A percentile compares a stretch with the other conserved stretches of the same genome.
These are phyloP conservation scores for Termitomyces sp. DNA, from an alignment of 768 basidiomycete genomes.

Conservation along the genomic window DNA sequence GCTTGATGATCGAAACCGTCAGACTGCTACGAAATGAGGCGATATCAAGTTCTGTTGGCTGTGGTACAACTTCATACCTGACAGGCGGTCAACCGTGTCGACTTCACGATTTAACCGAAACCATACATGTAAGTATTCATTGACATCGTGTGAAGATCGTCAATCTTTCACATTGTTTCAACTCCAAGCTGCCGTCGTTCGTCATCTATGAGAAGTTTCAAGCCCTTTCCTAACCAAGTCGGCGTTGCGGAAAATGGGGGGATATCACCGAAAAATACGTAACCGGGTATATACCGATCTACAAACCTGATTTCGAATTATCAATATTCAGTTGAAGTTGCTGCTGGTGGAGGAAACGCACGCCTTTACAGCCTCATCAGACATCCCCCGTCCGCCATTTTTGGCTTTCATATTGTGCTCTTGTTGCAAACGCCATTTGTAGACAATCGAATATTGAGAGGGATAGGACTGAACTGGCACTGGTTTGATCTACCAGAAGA, in stretches of 20 bases:
- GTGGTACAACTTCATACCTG: background rate
- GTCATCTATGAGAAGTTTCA: constrained; percentile 56
- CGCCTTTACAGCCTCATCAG: constrained; percentile 71
- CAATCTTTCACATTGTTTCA: constrained; percentile 35
- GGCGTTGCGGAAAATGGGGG: constrained; percentile 17
- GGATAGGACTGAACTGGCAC: constrained; percentile 20
- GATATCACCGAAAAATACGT: constrained; percentile 77
- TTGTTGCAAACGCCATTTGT: constrained; percentile 87
- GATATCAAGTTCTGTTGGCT: background rate
- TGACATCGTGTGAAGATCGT: background rate
- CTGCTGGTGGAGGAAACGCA: constrained; percentile 31
- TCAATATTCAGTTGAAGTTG: constrained; percentile 8
- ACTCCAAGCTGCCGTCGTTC: constrained; percentile 45
- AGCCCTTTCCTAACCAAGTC: constrained; percentile 39
- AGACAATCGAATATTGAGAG: constrained; percentile 56
- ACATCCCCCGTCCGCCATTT: constrained; percentile 90
- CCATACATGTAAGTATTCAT: background rate
- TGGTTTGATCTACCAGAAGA: constrained; percentile 21
- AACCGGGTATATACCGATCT: constrained; percentile 92
- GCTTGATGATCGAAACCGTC: background rate
- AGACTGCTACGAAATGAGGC: background rate
- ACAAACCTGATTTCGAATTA: constrained; percentile 58
- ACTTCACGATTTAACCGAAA: background rate
- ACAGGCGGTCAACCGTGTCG: background rate
- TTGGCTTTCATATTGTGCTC: constrained; percentile 84